Evolutionary conservation across 495 filamentous ascomycete genomes (phyloP), one percentile per base, ranked within the genome.

Genomic region (Ascodesmis nigricans): DNA sequence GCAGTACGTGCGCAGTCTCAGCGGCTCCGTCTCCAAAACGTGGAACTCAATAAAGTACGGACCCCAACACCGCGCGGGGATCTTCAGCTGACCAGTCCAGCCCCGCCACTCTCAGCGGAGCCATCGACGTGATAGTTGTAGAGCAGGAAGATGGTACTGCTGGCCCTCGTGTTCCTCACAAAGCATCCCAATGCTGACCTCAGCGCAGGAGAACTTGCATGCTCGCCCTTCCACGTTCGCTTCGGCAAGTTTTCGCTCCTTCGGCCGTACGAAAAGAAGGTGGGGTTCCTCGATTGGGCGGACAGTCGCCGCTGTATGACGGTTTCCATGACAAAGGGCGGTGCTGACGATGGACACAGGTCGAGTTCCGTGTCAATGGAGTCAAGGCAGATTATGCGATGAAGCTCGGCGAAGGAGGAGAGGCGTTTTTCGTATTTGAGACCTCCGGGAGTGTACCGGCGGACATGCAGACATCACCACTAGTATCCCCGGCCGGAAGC

Each of bases 371-470:
- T 46, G 87, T 99, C 64, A 95, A 99, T 64, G 73, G 75, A 43
- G 56, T 65, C 33, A 87, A 82, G 58, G 81, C 91, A 52, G 64
- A 87, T 38, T 91, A 90, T 63, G 67, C 87, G 11, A 95, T 99
- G 87, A 99, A 99, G 56, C 65, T 99, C 9, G 87, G 87, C 15
- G 87, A 99, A 53, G 90, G 78, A 5, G 87, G 87, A 21, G 90
- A 99, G 57, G 87, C 87, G 3, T 95, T 99, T 54, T 99, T 99
- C 52, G 78, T 99, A 23, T 95, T 99, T 50, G 83, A 92, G 56
- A 95, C 87, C 3, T 75, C 69, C 13, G 76, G 81, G 43, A 71
- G 67, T 35, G 83, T 99, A 33, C 87, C 87, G 14, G 74, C 71
- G 45, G 79, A 74, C 30, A 54, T 93, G 48, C 90, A 93, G 56